A percentile compares a stretch with the other conserved stretches of the same genome.
Evolutionary conservation across 768 basidiomycete species (phyloP).

Genomic region (Cyclocybe cylindracea): DNA sequence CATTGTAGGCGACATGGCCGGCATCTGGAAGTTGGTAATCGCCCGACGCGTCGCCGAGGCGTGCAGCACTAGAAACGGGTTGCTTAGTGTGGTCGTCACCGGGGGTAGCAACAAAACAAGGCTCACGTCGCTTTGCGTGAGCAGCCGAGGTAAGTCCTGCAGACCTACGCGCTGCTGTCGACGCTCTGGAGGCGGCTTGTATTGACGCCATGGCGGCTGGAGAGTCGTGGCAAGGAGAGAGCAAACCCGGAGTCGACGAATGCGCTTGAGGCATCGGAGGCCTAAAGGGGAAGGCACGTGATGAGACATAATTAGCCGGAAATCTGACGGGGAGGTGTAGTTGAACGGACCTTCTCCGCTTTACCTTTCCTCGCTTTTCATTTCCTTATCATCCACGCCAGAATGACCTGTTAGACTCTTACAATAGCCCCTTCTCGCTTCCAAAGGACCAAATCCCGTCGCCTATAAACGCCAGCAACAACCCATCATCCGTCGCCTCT

Average conservation of each 20-base stretch:
- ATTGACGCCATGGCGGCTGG: constrained; percentile 3
- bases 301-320: background rate
- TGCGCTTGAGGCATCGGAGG: background rate
- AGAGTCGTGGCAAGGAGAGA: constrained; percentile 1
- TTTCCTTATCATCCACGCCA: too few relatives aligned
- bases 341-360: too few relatives aligned
- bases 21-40: constrained; percentile 83
- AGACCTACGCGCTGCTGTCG: background rate
- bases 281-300: background rate
- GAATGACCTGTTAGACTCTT: background rate
- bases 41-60: constrained; percentile 41
- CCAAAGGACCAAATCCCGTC: background rate
- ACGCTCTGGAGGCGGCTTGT: background rate
- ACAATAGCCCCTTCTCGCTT: background rate
- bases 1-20: constrained; percentile 98
- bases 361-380: too few relatives aligned
- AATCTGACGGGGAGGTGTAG: background rate
- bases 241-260: background rate
- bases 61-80: constrained; percentile 50
- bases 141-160: background rate
- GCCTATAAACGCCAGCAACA: background rate
- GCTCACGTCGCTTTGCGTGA: constrained; percentile 18
- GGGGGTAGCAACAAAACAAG: background rate
- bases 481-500: background rate
- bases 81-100: background rate